These are phyloP conservation scores for Rosa persica DNA, from an alignment of 306 rosid genomes.

Conservation along the genomic window DNA sequence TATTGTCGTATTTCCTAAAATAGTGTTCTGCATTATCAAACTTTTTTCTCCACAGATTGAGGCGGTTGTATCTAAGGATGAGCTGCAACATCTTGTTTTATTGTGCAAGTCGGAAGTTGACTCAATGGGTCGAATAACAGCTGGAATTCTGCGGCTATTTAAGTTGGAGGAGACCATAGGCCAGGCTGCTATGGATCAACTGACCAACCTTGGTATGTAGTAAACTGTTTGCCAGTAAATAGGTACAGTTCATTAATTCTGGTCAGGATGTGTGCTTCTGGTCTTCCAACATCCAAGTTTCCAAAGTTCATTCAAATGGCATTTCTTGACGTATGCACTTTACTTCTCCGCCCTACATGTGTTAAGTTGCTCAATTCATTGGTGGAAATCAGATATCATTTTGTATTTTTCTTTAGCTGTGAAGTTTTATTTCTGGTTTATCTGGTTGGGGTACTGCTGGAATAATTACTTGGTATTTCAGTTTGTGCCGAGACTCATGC, in stretches of 20 bases:
- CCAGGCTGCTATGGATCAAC: conserved; percentile 77
- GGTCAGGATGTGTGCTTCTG: no score
- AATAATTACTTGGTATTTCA: not conserved
- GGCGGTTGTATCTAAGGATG: conserved; percentile 87
- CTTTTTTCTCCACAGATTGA: conserved; percentile 59
- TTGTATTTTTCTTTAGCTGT: not conserved
- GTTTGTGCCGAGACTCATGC: not conserved
- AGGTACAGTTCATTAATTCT: no score
- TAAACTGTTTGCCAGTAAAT: conserved; percentile 5
- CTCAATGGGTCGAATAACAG: conserved; percentile 85
- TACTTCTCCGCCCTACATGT: not conserved
- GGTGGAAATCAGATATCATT: not conserved
- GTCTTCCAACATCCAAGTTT: not conserved
- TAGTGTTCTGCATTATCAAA: conserved; percentile 21
- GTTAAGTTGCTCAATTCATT: not conserved
- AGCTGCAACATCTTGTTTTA: conserved; percentile 78
- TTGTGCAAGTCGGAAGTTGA: conserved; percentile 95
- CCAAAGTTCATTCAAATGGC: not conserved
- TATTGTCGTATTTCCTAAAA: conserved; percentile 8
- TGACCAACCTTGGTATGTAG: conserved; percentile 73
- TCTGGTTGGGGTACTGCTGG: not conserved
- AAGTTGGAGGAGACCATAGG: conserved; percentile 92
- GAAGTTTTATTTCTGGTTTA: not conserved
- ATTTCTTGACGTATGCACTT: not conserved
- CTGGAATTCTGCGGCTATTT: conserved; percentile 73